These are phyloP conservation scores for Anthracocystis panici-leucophaei DNA, from an alignment of 1,284 basidiomycete species.

Conservation along the genomic window DNA sequence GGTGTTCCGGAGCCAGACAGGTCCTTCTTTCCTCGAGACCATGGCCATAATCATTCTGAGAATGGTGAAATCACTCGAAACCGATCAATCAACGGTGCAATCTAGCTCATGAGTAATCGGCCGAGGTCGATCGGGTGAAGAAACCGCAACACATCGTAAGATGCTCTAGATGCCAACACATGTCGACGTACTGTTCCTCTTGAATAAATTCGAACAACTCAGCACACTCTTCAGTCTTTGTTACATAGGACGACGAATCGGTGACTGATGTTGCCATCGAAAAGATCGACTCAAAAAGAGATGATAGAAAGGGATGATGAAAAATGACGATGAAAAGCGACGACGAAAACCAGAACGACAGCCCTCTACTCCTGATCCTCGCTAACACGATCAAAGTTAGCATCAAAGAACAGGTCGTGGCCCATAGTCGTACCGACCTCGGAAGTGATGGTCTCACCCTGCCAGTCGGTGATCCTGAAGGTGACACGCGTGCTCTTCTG, in stretches of 20 bases:
- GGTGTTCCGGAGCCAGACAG: too few relatives aligned
- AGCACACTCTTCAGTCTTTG: background rate
- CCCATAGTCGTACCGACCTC: slow-evolving; percentile 27
- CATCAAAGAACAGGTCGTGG: slow-evolving; percentile 24
- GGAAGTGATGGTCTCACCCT: slow-evolving; percentile 42
- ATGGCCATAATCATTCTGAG: too few relatives aligned
- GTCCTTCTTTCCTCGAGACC: too few relatives aligned
- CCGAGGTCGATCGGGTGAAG: background rate
- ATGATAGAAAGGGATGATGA: background rate
- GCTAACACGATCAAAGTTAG: slow-evolving; percentile 35
- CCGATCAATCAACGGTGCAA: too few relatives aligned
- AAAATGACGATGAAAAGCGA: background rate
- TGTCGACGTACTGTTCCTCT: slow-evolving; percentile 3
- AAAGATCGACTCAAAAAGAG: background rate
- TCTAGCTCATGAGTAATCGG: background rate
- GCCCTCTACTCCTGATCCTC: background rate
- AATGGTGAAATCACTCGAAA: too few relatives aligned
- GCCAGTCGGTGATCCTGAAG: slow-evolving; percentile 47
- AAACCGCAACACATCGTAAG: background rate
- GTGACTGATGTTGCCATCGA: slow-evolving; percentile 1
- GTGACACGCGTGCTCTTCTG: slow-evolving; percentile 5
- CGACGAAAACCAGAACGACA: background rate
- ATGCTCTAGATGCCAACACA: background rate
- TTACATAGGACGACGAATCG: background rate
- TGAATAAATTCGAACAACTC: background rate